Percentiles rank a stretch among this genome's conserved stretches.
phyloP scores from a whole-genome alignment of 1,284 basidiomycete species.

The Sphagnurus paluster region DNA sequence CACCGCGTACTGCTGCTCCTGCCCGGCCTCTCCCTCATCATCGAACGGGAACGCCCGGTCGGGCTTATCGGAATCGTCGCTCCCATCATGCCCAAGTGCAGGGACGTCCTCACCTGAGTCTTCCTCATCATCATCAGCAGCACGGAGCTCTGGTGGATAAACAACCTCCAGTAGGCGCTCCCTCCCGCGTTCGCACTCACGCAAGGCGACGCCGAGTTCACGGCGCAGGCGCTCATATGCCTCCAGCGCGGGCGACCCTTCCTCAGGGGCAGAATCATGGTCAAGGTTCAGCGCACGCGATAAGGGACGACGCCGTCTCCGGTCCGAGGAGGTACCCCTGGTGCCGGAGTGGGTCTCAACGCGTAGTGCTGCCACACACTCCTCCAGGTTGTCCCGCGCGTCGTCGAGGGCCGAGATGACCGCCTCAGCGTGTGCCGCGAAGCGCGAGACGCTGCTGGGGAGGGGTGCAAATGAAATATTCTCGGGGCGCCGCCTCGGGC shows the following conservation, averaged over 20 bases:
- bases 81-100: slow-evolving; percentile 48
- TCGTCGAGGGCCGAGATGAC: slow-evolving; percentile 66
- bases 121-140: slow-evolving; percentile 31
- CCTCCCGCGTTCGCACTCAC: slow-evolving; percentile 78
- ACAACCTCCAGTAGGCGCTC: slow-evolving; percentile 60
- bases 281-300: not conserved
- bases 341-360: slow-evolving; percentile 28
- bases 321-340: slow-evolving; percentile 11
- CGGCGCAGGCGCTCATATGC: slow-evolving; percentile 73
- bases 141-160: slow-evolving; percentile 37
- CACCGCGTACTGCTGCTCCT: slow-evolving; percentile 24
- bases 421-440: slow-evolving; percentile 69
- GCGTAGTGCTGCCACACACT: slow-evolving; percentile 56
- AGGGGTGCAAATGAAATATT: slow-evolving; percentile 65
- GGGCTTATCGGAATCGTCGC: slow-evolving; percentile 54
- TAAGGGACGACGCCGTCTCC: slow-evolving; percentile 20
- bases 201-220: slow-evolving; percentile 69
- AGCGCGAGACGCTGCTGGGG: slow-evolving; percentile 62
- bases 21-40: slow-evolving; percentile 25
- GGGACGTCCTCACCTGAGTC: slow-evolving; percentile 48
- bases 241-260: slow-evolving; percentile 49
- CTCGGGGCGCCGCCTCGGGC: slow-evolving; percentile 6
- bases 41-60: slow-evolving; percentile 35
- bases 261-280: slow-evolving; percentile 11
- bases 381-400: slow-evolving; percentile 60